A percentile compares a stretch with the other conserved stretches of the same genome.
Conservation (phyloP, 2,329 filamentous ascomycete species). For the Aspergillus jensenii region DNA sequence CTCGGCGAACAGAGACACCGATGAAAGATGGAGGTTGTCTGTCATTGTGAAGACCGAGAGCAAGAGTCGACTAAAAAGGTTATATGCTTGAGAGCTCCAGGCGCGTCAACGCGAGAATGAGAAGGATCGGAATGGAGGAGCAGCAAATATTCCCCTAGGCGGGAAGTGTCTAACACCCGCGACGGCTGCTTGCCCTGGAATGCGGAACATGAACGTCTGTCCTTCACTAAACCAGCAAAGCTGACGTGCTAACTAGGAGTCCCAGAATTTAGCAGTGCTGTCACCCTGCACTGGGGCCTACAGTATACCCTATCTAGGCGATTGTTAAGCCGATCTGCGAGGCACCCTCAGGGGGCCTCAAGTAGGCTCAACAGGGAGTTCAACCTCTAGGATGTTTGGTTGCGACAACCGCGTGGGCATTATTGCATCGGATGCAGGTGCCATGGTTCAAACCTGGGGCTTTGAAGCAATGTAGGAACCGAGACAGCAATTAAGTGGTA, state of each 20-base stretch:
- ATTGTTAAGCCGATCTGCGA: neutral
- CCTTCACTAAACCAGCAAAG: neutral
- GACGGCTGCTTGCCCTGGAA: neutral
- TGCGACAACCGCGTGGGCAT: constrained; percentile 8
- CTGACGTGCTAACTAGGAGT: neutral
- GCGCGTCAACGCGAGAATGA: constrained; percentile 22
- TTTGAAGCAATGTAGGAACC: neutral
- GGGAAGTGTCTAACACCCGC: constrained; percentile 1
- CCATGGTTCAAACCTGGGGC: neutral
- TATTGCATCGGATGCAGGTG: constrained; percentile 2
- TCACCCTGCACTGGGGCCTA: too few relatives aligned
- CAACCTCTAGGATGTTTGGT: neutral
- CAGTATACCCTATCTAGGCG: neutral
- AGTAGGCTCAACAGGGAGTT: neutral
- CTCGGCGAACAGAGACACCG: neutral
- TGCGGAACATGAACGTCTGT: neutral
- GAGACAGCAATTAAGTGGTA: neutral
- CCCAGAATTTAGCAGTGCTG: neutral
- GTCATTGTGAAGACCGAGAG: neutral
- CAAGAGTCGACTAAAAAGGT: constrained; percentile 9
- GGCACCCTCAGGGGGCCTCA: neutral
- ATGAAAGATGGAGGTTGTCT: constrained; percentile 5
- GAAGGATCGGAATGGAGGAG: constrained; percentile 21
- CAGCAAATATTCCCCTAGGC: constrained; percentile 8
- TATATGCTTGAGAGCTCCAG: constrained; percentile 7